phyloP scores from a whole-genome alignment of 108 stramenopile species.

The Nitzschia sp. region DNA sequence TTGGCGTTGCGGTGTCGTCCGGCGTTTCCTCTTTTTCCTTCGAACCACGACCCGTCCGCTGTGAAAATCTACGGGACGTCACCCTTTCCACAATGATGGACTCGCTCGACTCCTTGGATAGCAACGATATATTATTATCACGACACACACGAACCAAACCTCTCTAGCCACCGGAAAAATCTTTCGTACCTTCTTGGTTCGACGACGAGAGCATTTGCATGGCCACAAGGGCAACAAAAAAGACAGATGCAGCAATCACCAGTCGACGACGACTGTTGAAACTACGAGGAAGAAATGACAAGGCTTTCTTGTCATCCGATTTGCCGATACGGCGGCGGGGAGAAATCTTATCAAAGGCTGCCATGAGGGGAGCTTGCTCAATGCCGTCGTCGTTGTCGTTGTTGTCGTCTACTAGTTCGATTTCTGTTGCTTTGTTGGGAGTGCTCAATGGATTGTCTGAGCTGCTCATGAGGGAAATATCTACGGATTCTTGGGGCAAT shows the following conservation, averaged over 20 bases:
- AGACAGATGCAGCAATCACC: background rate
- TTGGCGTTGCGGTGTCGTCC: too few species aligned
- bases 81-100: background rate
- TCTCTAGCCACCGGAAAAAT: background rate
- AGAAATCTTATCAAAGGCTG: background rate
- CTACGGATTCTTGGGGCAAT: too few species aligned
- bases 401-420: too few species aligned
- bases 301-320: background rate
- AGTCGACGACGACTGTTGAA: slow-evolving; percentile 15
- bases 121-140: background rate
- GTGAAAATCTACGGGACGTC: too few species aligned
- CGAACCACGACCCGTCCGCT: too few species aligned
- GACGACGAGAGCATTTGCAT: background rate
- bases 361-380: background rate
- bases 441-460: too few species aligned
- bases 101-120: background rate
- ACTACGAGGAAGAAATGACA: slow-evolving; percentile 16
- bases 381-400: background rate
- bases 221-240: background rate
- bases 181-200: background rate
- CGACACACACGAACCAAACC: background rate
- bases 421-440: too few species aligned
- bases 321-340: background rate
- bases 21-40: too few species aligned
- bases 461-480: too few species aligned